Evolutionary conservation across 2,329 filamentous ascomycete genomes (phyloP).

Genomic region (Cryphonectria radicalis): DNA sequence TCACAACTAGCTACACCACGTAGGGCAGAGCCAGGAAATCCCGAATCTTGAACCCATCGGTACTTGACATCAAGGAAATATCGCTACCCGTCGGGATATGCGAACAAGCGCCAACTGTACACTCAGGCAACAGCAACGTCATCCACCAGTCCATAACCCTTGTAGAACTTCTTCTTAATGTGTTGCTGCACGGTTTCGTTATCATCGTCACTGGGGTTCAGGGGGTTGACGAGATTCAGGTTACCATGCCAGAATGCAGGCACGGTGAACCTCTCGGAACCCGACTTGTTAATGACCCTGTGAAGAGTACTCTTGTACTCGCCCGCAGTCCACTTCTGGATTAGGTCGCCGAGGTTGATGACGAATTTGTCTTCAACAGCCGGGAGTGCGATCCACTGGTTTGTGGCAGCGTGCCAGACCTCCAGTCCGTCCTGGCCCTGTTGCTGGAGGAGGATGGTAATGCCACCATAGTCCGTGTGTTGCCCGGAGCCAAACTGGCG

Average conservation of each 20-base stretch:
- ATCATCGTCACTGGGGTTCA: conserved; percentile 29
- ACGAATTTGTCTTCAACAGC: conserved; percentile 32
- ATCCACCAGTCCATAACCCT: background rate
- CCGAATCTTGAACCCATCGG: background rate
- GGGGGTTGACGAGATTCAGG: conserved; percentile 33
- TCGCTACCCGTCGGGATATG: too few relatives aligned
- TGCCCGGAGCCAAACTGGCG: conserved; percentile 31
- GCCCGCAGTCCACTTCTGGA: conserved; percentile 30
- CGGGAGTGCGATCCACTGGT: conserved; percentile 32
- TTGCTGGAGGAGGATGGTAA: conserved; percentile 36
- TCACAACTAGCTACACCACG: background rate
- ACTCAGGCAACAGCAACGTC: background rate
- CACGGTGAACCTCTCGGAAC: conserved; percentile 4
- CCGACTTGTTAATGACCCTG: conserved; percentile 28
- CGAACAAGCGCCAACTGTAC: background rate
- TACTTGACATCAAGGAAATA: background rate
- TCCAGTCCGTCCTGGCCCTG: conserved; percentile 34
- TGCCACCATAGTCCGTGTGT: conserved; percentile 36
- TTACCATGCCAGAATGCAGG: conserved; percentile 36
- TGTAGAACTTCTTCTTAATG: conserved; percentile 32
- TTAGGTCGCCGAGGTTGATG: conserved; percentile 35
- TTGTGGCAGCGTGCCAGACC: conserved; percentile 30
- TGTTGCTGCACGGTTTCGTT: conserved; percentile 34
- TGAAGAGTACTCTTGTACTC: conserved; percentile 32
- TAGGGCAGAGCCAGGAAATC: background rate